Evolutionary conservation across 179 eudicot species (phyloP), one percentile per base, ranked within the genome.

Genomic region (Beta macrorhiza): DNA sequence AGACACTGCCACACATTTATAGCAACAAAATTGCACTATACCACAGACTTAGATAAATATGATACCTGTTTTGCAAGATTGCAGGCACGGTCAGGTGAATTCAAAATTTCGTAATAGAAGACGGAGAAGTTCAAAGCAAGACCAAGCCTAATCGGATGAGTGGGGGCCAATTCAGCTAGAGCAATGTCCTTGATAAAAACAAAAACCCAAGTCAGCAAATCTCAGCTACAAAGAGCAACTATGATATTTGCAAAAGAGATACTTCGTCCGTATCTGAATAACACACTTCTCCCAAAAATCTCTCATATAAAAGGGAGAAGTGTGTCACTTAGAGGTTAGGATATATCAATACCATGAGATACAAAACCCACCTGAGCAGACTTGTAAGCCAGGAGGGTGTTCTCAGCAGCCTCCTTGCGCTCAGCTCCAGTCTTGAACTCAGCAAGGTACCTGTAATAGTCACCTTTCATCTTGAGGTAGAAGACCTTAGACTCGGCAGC

Each of bases 141-240:
- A 15, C 93, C 94, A 74, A 91, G 93, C 72, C 97, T 88, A 72
- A 92, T 91, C 0, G 97, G 97, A 79, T 92, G 97, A 67, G 97
- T 91, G 1, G 92, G 89, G 74, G 89, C 65, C 85, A 91, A 76
- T 7, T 91, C 93, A 59, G 87, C 83, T 78, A 83, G 69, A 64
- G 93, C 91, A 84, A 88, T 89, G 75, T 91, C 92, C 92, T 89
- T 37, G 6, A 84, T 16, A n/a, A 22, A 19, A 77, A 56, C 7
- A 71, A 56, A 67, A 68, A 19, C 29, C 20, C 12, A 32, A 25
- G 68, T 80, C 70, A 84, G 78, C 57, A 82, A 37, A 82, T 11
- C n/a, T 32, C 59, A 72, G 12, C 4, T 52, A 82, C 19, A 74
- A 49, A 32, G 32, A 64, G 53, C 16, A 12, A 47, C 10, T 44